Evolutionary conservation across 495 filamentous ascomycete genomes (phyloP), one percentile per base, ranked within the genome.

Genomic region (Daldinia grandis): DNA sequence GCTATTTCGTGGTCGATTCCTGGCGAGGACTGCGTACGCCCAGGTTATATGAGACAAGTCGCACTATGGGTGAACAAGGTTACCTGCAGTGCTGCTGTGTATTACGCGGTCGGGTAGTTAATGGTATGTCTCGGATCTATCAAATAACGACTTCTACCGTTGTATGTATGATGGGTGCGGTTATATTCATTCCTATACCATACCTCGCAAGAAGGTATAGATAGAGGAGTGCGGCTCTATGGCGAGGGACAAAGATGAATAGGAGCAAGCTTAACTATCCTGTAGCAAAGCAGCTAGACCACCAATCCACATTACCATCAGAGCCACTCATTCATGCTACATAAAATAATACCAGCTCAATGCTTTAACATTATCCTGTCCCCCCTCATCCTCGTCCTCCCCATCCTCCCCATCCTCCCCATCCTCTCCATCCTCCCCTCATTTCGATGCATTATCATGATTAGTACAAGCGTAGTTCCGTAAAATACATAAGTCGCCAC

Each of bases 361-460:
- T 59, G 37, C 30, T 17, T 31, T 66, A 63, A 38, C 51, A 66
- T 62, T 66, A 66, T 37, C 58, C 44, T 55, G 50, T 37, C 35
- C 62, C 37, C 25, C 21, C n/a, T 6, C n/a, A 3, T 6, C 28
- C n/a, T 6, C n/a, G 0, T 6, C 28, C 31, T 10, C 8, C 30
- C 9, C 3, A 9, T 31, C 30, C 30, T 4, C 31, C 2, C 31
- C 33, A n/a, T n/a, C n/a, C 31, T 10, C 8, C 30, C 9, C 3
- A 9, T 31, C 30, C 30, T 4, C 31, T 9, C 3, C 33, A 14
- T 35, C 33, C 33, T 35, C 17, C 6, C 44, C 69, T 62, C 69
- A 57, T 66, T 58, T 63, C 69, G 33, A 62, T 63, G 63, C 69
- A 72, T 68, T 68, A 72, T 72, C 69, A 72, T 72, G 55, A 58